Evolutionary conservation across 805 yeast genomes (phyloP).

Genomic region (Metschnikowia lunata): DNA sequence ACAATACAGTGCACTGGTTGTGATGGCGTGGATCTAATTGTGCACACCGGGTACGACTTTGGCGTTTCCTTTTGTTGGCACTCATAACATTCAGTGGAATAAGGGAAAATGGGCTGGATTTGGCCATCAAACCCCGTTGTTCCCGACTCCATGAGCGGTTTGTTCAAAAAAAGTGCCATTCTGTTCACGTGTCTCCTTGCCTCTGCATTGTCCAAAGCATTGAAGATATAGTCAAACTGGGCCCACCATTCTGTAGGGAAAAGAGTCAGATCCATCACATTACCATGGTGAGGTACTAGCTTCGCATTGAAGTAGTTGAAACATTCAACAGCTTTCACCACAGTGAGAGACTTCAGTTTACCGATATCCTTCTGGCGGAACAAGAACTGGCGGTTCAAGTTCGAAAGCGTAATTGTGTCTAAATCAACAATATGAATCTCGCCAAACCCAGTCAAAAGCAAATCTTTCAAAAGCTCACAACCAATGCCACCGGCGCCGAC

Average conservation of each 20-base stretch:
- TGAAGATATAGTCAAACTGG: slow-evolving; percentile 75
- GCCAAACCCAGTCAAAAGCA: slow-evolving; percentile 74
- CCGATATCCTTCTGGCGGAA: slow-evolving; percentile 89
- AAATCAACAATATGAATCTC: slow-evolving; percentile 90
- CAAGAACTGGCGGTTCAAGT: slow-evolving; percentile 87
- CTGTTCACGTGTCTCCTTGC: slow-evolving; percentile 89
- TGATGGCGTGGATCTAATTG: slow-evolving; percentile 94
- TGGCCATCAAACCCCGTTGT: slow-evolving; percentile 95
- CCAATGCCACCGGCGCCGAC: slow-evolving; percentile 99
- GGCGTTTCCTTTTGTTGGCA: slow-evolving; percentile 86
- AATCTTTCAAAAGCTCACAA: slow-evolving; percentile 80
- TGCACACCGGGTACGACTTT: slow-evolving; percentile 90
- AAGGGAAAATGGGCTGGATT: slow-evolving; percentile 84
- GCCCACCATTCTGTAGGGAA: slow-evolving; percentile 73
- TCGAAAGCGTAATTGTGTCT: slow-evolving; percentile 90
- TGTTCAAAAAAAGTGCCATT: slow-evolving; percentile 67
- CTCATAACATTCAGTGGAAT: slow-evolving; percentile 85
- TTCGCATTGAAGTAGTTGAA: slow-evolving; percentile 61
- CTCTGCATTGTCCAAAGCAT: slow-evolving; percentile 90
- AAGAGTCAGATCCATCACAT: slow-evolving; percentile 69
- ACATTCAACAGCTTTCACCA: slow-evolving; percentile 70
- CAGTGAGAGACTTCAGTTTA: slow-evolving; percentile 80
- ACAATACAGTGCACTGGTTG: slow-evolving; percentile 95
- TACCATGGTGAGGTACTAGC: slow-evolving; percentile 77
- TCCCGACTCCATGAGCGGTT: slow-evolving; percentile 87